Base-by-base conservation (phyloP, 441 rosid genomes). In the Gossypium davidsonii region DNA sequence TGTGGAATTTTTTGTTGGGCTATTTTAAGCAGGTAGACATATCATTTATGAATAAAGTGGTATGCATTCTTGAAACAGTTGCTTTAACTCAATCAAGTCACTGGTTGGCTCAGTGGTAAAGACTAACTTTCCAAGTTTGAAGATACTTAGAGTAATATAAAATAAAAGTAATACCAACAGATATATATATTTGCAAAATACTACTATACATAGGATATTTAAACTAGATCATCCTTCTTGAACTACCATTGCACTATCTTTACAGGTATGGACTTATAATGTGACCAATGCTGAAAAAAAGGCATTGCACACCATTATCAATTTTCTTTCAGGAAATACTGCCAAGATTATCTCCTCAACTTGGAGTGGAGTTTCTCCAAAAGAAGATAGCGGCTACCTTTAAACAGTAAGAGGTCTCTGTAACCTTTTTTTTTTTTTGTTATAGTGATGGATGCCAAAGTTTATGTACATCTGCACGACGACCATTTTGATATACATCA, bases 341-440 rank as follows among this genome's bases (percentile, higher is more conserved):
- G 69, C 96, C 96, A 0, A 79, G 94, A 78, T 73, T 92, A 77
- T 91, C 97, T 59, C 97, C 96, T 49, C 89, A 91, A 62, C 80
- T 87, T 34, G 84, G 91, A 67, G 91, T 87, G 77, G 94, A 89
- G 78, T 83, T 84, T 65, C 37, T 94, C 65, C 92, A 91, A 66
- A 88, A 91, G 87, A 92, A 89, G 91, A 80, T 94, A 80, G 83
- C 89, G 0, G 84, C 90, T 83, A 90, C 88, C 25, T 85, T 89
- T 73, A 80, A 87, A 66, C 78, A 81, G 80, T 82, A 65, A 76
- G 60, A 49, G 6, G 67, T 59, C 81, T 74, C 67, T 78, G 61
- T 63, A 75, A 69, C 42, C 21, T 65, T 65, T 37, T 17, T 23
- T 39, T 31, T 70, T 65, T 17, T 17, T 23, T 39, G 28, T 18